These are phyloP conservation scores for Chlamydomonas sphaeroides DNA, from an alignment of 139 green algal species.

Conservation along the genomic window DNA sequence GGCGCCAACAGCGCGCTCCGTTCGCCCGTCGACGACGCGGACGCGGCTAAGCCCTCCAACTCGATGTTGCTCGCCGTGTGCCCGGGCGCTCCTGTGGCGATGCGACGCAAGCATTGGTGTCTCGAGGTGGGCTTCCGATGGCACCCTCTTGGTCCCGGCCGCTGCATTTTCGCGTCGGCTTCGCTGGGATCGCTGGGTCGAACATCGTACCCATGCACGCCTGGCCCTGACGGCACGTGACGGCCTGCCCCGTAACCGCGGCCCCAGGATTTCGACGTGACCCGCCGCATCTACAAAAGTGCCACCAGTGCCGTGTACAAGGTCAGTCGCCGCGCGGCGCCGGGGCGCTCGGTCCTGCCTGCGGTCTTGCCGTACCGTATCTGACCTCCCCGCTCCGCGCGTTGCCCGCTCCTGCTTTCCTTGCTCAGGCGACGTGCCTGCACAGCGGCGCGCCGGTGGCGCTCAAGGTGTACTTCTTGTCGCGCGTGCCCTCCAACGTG, in stretches of 20 bases:
- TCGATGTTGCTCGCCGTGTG: slow-evolving; percentile 18
- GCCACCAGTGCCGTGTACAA: slow-evolving; percentile 16
- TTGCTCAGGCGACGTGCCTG: background rate
- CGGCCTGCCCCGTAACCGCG: no score
- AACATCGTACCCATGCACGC: no score
- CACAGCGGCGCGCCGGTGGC: slow-evolving; percentile 20
- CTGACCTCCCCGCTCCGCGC: no score
- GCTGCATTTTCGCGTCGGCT: no score
- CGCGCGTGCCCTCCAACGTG: background rate
- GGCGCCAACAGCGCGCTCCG: no score
- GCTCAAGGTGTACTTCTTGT: slow-evolving; percentile 42
- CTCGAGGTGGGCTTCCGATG: slow-evolving; percentile 22
- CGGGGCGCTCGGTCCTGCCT: no score
- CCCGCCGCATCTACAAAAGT: slow-evolving; percentile 23
- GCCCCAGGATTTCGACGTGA: slow-evolving; percentile 1
- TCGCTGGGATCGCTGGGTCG: no score
- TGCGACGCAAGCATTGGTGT: slow-evolving; percentile 1
- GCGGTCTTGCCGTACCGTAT: no score
- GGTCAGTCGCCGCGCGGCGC: background rate
- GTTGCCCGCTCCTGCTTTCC: no score
- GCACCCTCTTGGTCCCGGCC: no score
- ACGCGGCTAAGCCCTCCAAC: background rate
- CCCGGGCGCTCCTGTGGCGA: slow-evolving; percentile 1
- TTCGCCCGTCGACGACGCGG: background rate
- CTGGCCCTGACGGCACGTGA: no score